Evolutionary conservation across 805 yeast genomes (phyloP).

Genomic region (Maudiozyma bulderi): DNA sequence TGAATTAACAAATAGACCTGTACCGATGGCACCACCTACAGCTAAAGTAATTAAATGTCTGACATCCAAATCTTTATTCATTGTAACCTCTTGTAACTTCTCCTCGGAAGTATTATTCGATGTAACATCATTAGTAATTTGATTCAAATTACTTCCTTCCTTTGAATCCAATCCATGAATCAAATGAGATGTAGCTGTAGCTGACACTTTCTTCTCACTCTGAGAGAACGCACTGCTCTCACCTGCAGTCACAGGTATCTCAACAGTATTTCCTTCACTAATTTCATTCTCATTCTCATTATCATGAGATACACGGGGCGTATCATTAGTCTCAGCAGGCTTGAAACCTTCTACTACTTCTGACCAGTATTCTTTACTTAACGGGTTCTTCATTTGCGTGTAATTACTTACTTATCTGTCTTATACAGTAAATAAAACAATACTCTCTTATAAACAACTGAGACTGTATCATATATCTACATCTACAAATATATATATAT

Average conservation of each 20-base stretch:
- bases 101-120: slow-evolving; percentile 5
- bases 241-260: neutral
- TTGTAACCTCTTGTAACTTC: slow-evolving; percentile 9
- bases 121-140: slow-evolving; percentile 1
- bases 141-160: neutral
- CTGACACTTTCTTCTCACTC: neutral
- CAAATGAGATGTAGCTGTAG: neutral
- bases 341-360: slow-evolving; percentile 15
- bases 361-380: slow-evolving; percentile 13
- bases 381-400: slow-evolving; percentile 7
- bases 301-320: neutral
- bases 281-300: neutral
- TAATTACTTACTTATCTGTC: neutral
- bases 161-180: neutral
- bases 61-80: slow-evolving; percentile 20
- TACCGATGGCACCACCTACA: slow-evolving; percentile 59
- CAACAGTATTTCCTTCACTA: neutral
- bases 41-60: slow-evolving; percentile 56
- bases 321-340: slow-evolving; percentile 3
- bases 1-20: slow-evolving; percentile 60
- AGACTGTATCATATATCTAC: too few relatives aligned
- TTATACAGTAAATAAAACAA: too few relatives aligned
- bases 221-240: neutral
- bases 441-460: too few relatives aligned
- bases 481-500: too few relatives aligned